Evolutionary conservation across 2,329 filamentous ascomycete species (phyloP).

Genomic region (Phialocephala sp.): DNA sequence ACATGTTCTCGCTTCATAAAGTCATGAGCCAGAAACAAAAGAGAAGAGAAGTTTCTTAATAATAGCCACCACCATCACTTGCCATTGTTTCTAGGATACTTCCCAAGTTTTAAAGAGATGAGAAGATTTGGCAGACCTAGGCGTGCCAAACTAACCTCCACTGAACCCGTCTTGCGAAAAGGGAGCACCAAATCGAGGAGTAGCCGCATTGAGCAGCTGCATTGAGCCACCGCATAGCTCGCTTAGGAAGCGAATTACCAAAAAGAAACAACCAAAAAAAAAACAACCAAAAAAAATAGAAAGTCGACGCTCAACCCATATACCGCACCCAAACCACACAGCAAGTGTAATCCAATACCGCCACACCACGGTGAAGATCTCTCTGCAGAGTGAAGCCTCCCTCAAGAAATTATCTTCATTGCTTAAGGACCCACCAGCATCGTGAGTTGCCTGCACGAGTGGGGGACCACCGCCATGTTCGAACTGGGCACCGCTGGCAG

Average conservation of each 20-base stretch:
- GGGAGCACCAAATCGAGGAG: too few species aligned
- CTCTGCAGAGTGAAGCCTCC: constrained; percentile 77
- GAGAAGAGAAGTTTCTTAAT: too few species aligned
- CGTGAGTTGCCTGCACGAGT: constrained; percentile 72
- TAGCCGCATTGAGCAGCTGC: too few species aligned
- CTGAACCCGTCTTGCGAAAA: too few species aligned
- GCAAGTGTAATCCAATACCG: constrained; percentile 69
- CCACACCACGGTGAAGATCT: constrained; percentile 72
- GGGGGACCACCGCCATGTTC: constrained; percentile 69
- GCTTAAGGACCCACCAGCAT: constrained; percentile 67
- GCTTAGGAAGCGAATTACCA: not conserved
- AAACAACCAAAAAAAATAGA: constrained; percentile 30
- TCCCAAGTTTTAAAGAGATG: too few species aligned
- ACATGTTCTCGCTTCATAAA: too few species aligned
- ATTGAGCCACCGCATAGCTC: not conserved
- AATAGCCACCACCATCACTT: too few species aligned
- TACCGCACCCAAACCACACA: constrained; percentile 59
- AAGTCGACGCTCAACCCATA: constrained; percentile 41
- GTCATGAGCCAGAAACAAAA: too few species aligned
- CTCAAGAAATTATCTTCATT: constrained; percentile 72
- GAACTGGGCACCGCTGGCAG: constrained; percentile 65
- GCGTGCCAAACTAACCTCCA: too few species aligned
- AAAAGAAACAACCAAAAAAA: constrained; percentile 11
- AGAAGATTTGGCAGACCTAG: too few species aligned
- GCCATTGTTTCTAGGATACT: too few species aligned